Conservation (phyloP, 306 rosid species). For the Rosa lucieae region DNA sequence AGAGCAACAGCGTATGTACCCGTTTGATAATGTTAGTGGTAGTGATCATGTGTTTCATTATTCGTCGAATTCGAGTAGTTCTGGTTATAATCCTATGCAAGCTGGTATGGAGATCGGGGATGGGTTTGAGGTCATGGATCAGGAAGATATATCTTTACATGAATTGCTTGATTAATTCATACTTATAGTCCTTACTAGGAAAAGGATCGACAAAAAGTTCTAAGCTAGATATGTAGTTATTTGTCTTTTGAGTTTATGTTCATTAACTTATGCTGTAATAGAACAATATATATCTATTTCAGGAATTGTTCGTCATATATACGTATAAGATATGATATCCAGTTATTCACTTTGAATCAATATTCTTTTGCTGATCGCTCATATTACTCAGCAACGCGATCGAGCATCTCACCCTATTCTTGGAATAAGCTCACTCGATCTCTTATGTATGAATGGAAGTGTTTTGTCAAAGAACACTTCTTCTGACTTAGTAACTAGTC, state of each 20-base stretch:
- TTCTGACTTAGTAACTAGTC: not conserved
- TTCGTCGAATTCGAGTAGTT: not conserved
- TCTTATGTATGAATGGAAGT: not conserved
- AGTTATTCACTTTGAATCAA: constrained; percentile 2
- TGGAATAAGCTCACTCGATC: not conserved
- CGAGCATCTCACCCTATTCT: not conserved
- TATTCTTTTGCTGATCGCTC: not conserved
- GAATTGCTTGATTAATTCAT: constrained; percentile 9
- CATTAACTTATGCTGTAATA: constrained; percentile 4
- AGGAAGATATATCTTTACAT: constrained; percentile 13
- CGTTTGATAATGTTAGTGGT: not conserved
- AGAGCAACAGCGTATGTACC: constrained; percentile 19
- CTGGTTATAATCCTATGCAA: constrained; percentile 2
- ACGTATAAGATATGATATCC: not conserved
- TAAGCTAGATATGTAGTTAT: not conserved
- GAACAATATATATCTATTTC: constrained; percentile 4
- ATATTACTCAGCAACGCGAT: not conserved
- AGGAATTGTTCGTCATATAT: not conserved
- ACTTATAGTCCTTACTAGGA: not conserved
- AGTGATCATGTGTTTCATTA: constrained; percentile 14
- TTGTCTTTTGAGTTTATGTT: not conserved
- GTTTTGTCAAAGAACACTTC: not conserved
- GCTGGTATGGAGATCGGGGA: not conserved
- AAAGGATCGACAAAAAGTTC: not conserved
- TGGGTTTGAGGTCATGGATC: constrained; percentile 13